These are phyloP conservation scores for Senna tora DNA, from an alignment of 306 rosid species.

Conservation along the genomic window DNA sequence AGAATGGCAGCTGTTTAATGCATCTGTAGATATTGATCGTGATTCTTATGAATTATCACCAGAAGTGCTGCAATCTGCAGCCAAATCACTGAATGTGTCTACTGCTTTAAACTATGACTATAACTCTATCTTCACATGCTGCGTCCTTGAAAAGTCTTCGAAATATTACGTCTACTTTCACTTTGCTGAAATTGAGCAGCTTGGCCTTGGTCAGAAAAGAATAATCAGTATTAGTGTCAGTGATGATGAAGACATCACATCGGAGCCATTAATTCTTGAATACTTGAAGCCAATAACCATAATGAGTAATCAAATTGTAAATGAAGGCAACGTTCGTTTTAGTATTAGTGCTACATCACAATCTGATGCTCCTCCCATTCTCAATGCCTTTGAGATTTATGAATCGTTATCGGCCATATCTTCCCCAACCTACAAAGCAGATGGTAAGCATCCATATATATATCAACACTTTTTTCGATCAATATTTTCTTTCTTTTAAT, in stretches of 20 bases:
- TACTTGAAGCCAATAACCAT: constrained; percentile 33
- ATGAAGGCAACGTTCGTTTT: not conserved
- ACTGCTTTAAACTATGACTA: not conserved
- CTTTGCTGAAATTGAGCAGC: constrained; percentile 35
- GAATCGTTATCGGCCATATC: no score
- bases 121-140: no score
- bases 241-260: not conserved
- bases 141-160: no score
- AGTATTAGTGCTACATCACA: not conserved
- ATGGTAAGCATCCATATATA: constrained; percentile 11
- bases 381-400: constrained; percentile 2
- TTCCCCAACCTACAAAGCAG: not conserved
- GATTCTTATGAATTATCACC: constrained; percentile 33
- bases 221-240: not conserved
- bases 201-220: constrained; percentile 18
- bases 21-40: not conserved
- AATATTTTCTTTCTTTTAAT: not conserved
- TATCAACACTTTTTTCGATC: no score
- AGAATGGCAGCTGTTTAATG: not conserved
- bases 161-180: constrained; percentile 33
- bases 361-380: constrained; percentile 1
- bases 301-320: not conserved
- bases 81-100: not conserved
- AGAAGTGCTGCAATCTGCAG: constrained; percentile 22
- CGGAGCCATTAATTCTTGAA: constrained; percentile 21